Evolutionary conservation across 805 yeast genomes (phyloP), one percentile per base, ranked within the genome.

Genomic region (Ogataea glucozyma): DNA sequence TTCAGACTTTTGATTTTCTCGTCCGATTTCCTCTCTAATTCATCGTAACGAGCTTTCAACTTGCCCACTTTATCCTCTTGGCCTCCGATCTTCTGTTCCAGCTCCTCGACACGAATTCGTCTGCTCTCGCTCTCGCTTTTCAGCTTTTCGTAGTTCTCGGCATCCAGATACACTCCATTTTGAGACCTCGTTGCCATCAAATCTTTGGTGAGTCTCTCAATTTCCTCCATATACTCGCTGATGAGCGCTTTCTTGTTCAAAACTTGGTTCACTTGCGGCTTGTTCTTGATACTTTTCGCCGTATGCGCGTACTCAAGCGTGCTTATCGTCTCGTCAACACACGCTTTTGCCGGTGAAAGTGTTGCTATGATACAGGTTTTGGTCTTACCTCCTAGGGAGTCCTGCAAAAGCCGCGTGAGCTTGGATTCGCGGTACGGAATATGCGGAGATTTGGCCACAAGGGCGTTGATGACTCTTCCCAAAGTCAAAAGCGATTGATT

Each of bases 291-390:
- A 49, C 79, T 83, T 51, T 88, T 86, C 2, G 97, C 97, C 47
- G 89, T 81, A 40, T 82, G 79, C 3, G 97, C 96, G 61, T 89
- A 89, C 51, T 88, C 93, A 39, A 89, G 70, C 0, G 97, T 89
- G 51, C 93, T 85, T 31, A 83, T 61, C 0, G 96, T 86, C 60
- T 89, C 97, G 21, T 85, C 90, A n/a, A 79, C 67, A 46, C 84
- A 85, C 21, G 78, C 70, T 46, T 75, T 75, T 1, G 95, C 95
- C 0, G 96, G 95, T 6, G 95, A 86, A 2, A 89, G 75, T 0
- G 96, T 89, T 1, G 96, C 95, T 19, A 89, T 85, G 43, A 89
- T 72, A 23, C 90, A 83, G 0, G 97, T 89, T 56, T 86, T 85
- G 0, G 97, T 88, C 43, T 80, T 74, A 2, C 97, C 97, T 2